Conservation (phyloP, 1,139 yeast genomes). For the Suhomyces wounanorum region DNA sequence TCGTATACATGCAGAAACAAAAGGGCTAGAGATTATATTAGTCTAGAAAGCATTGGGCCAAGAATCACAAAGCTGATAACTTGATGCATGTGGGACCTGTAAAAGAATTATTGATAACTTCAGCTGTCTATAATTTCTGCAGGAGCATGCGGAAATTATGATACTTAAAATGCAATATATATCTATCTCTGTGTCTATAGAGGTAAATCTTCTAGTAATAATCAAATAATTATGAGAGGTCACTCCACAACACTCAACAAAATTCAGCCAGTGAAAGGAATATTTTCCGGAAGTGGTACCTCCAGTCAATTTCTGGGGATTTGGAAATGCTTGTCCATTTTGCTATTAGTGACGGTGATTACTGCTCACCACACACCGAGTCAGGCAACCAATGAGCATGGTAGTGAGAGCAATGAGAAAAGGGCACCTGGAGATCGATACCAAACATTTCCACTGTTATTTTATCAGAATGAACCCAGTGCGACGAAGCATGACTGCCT, state of each 20-base stretch:
- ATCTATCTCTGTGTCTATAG: no score
- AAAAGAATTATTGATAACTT: no score
- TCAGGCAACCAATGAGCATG: background rate
- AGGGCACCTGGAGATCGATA: constrained; percentile 10
- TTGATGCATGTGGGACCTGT: no score
- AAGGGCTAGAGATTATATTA: background rate
- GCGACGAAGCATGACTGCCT: constrained; percentile 18
- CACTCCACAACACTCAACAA: background rate
- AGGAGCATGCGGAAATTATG: no score
- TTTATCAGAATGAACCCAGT: constrained; percentile 23
- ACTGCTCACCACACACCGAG: background rate
- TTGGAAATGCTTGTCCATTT: background rate
- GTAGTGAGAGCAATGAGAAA: background rate
- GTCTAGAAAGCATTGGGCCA: background rate
- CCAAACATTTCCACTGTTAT: constrained; percentile 17
- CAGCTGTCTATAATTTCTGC: no score
- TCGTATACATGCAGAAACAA: background rate
- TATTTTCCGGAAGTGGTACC: background rate
- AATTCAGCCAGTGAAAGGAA: background rate
- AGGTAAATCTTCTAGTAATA: no score
- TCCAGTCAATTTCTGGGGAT: background rate
- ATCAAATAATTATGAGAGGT: background rate
- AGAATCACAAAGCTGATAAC: no score
- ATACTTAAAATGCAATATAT: no score
- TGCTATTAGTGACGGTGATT: background rate